Evolutionary conservation across 352 stramenopile species (phyloP), one percentile per base, ranked within the genome.

Genomic region (Discostella stelligera): DNA sequence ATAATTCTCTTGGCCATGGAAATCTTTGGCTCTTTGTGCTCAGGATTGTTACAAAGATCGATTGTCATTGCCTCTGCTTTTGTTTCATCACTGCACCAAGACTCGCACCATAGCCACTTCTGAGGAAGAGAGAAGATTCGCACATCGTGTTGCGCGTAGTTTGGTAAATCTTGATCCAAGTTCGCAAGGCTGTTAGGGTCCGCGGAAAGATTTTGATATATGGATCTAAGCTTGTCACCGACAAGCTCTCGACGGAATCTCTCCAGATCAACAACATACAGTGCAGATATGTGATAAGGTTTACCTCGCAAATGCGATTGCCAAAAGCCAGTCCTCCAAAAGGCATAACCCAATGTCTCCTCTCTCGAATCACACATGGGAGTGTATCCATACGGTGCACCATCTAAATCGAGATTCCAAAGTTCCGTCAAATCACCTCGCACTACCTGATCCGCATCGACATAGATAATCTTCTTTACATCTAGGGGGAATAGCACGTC

Each of bases 41-140:
- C 93, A 3, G 98, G 98, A 82, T 99, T 99, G 89, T 99, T 99
- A 89, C 98, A 99, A 62, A 99, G 85, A 84, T 99, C 98, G 79
- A 99, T 99, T 3, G 98, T 99, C 90, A 99, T 99, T 21, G 97
- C 96, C 9, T 90, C 68, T 11, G 82, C 90, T 84, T 99, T 99
- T 14, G 95, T 98, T 66, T 98, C 96, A 61, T 99, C 96, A 65
- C 93, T 98, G 89, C 98, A 99, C 98, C 98, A 99, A 21, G 94
- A 97, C 79, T 99, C 98, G 80, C 98, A 99, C 98, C 98, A 99
- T 8, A 99, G 92, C 98, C 98, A 99, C 78, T 99, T 97, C 71
- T 97, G 93, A 23, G 97, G 88, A 39, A 99, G 87, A 39, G 95
- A 98, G 77, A 98, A 97, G 56, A 99, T 99, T 7, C 94, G 95